Evolutionary conservation across 768 basidiomycete genomes (phyloP), one percentile per base, ranked within the genome.

Genomic region (Dacryopinax primogenitus): DNA sequence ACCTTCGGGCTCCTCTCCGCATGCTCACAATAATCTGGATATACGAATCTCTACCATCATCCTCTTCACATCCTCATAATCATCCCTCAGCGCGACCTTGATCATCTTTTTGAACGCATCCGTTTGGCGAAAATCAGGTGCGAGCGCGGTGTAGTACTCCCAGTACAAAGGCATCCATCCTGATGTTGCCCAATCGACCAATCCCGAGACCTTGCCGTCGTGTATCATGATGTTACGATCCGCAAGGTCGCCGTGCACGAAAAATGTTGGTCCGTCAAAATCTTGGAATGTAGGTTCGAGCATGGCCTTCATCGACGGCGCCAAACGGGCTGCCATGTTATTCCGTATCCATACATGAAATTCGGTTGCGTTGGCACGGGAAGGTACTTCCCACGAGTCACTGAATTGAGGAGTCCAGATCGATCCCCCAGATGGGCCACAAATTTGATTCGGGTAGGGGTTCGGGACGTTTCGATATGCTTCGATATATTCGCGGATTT

Each of bases 111-210:
- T 3, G 51, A 58, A 58, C 3, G 9, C 6, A 7, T 3, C 4
- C 51, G 51, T 13, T 30, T 32, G 3, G 13, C 32, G 7, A 3
- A 18, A 15, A 23, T 28, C 18, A 9, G 9, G 9, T 23, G 26
- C 32, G 26, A 58, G 15, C 51, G 51, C 26, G 13, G 13, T 7
- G 9, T 9, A 23, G 45, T 37, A 37, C 51, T 58, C 51, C 51
- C 51, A 58, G 21, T 58, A 58, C 7, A 33, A 6, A 12, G 61
- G 61, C 30, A 33, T 33, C 32, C 30, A 62, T 6, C 62, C 62
- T 13, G 62, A 32, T 3, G 33, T 34, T 23, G 16, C 62, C 62
- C 62, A 63, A 34, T 63, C 62, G 37, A 63, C 37, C 32, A 63
- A 4, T 34, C 62, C 62, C 6, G 62, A 4, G 7, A 63, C 4